A percentile compares a stretch with the other conserved stretches of the same genome.
These are phyloP conservation scores for Phytopythium oedochilum DNA, from an alignment of 352 stramenopile species.

Conservation along the genomic window DNA sequence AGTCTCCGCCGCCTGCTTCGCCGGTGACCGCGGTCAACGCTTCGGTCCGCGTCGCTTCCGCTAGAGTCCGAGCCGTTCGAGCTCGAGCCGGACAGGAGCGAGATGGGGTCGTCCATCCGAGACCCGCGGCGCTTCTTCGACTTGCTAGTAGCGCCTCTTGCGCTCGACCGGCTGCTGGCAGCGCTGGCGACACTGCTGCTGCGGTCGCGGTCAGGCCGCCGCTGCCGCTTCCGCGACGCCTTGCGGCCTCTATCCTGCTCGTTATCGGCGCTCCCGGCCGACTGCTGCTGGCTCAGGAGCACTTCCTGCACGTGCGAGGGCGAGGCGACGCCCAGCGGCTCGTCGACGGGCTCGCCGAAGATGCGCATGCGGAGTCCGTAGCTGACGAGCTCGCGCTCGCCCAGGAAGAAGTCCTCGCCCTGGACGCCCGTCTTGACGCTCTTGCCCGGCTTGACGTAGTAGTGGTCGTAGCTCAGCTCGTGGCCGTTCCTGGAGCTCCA, in stretches of 20 bases:
- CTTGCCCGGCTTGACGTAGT: slow-evolving; percentile 36
- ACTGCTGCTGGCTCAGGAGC: slow-evolving; percentile 10
- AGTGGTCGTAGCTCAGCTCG: slow-evolving; percentile 37
- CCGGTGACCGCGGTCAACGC: slow-evolving; percentile 7
- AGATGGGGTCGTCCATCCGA: slow-evolving; percentile 15
- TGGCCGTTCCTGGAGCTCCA: slow-evolving; percentile 16
- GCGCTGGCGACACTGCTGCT: background rate
- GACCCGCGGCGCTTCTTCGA: slow-evolving; percentile 7
- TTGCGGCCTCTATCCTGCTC: background rate
- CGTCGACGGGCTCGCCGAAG: slow-evolving; percentile 18
- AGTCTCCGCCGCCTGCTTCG: background rate
- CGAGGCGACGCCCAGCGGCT: background rate
- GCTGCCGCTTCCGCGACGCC: slow-evolving; percentile 6
- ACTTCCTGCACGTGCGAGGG: background rate
- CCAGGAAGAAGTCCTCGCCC: slow-evolving; percentile 33
- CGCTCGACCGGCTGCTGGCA: background rate
- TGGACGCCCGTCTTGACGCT: slow-evolving; percentile 16
- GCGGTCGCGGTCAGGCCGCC: background rate
- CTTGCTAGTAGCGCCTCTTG: slow-evolving; percentile 6
- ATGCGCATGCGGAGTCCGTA: slow-evolving; percentile 24
- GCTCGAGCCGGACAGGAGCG: slow-evolving; percentile 5
- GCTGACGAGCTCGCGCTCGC: slow-evolving; percentile 29
- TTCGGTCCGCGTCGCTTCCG: slow-evolving; percentile 6
- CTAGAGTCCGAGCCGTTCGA: slow-evolving; percentile 12
- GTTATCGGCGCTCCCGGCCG: slow-evolving; percentile 5